These are phyloP conservation scores for Bacidia gigantensis DNA, from an alignment of 495 filamentous ascomycete genomes.

Conservation along the genomic window DNA sequence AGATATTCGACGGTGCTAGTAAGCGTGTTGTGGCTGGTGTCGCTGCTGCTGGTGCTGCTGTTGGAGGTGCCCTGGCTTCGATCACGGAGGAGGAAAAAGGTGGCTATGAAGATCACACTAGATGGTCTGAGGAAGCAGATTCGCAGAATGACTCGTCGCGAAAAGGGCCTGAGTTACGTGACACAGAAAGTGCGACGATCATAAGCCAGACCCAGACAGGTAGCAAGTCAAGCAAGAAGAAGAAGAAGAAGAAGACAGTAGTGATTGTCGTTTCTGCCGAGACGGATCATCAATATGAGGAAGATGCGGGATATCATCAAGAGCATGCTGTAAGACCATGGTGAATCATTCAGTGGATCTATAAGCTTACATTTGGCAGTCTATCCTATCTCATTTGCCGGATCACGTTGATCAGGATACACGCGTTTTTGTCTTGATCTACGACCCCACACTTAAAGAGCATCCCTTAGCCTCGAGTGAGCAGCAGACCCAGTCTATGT, in stretches of 20 bases:
- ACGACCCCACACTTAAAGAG: slow-evolving; percentile 66
- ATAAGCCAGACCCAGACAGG: slow-evolving; percentile 1
- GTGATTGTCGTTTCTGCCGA: slow-evolving; percentile 77
- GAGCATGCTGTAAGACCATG: slow-evolving; percentile 63
- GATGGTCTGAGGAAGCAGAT: slow-evolving; percentile 73
- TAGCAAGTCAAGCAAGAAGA: slow-evolving; percentile 22
- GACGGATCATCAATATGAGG: slow-evolving; percentile 42
- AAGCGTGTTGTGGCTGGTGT: slow-evolving; percentile 64
- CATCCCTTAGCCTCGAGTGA: slow-evolving; percentile 32
- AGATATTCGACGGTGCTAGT: slow-evolving; percentile 67
- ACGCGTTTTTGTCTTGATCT: slow-evolving; percentile 76
- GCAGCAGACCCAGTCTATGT: slow-evolving; percentile 45
- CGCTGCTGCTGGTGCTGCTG: slow-evolving; percentile 67
- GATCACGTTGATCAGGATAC: slow-evolving; percentile 52
- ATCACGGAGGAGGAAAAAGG: slow-evolving; percentile 74
- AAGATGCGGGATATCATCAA: slow-evolving; percentile 38
- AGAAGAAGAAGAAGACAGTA: slow-evolving; percentile 59
- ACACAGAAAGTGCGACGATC: slow-evolving; percentile 9
- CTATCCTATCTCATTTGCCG: slow-evolving; percentile 78
- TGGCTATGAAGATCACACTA: slow-evolving; percentile 66
- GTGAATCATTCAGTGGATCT: background rate
- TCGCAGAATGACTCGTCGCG: slow-evolving; percentile 28
- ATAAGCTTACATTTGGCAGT: slow-evolving; percentile 34
- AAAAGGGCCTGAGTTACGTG: slow-evolving; percentile 13
- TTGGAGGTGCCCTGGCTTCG: slow-evolving; percentile 65